These are phyloP conservation scores for Picea abies DNA, from an alignment of 83 land plant species.

Conservation along the genomic window DNA sequence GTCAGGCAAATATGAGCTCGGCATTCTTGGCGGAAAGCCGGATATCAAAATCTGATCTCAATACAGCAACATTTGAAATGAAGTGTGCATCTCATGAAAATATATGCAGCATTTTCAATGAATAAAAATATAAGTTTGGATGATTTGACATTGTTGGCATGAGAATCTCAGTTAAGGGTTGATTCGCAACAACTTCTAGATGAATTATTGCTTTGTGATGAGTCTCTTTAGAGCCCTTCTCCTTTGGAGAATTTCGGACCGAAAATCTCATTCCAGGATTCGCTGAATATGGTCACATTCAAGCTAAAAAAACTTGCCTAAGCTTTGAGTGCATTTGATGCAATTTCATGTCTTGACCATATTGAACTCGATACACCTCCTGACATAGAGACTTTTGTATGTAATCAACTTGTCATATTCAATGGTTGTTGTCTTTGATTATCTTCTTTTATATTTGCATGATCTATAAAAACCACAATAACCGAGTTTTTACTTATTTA, in stretches of 20 bases:
- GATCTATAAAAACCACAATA: no score
- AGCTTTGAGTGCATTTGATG: conserved; percentile 44
- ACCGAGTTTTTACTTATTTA: no score
- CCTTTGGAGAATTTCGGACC: not conserved
- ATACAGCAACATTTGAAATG: no score
- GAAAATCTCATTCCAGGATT: no score
- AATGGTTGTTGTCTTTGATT: not conserved
- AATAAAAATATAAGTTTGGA: conserved; percentile 12
- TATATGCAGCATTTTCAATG: no score
- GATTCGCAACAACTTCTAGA: conserved; percentile 64
- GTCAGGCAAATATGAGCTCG: no score
- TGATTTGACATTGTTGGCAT: conserved; percentile 54
- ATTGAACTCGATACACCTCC: conserved; percentile 60
- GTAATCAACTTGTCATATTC: not conserved
- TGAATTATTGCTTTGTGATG: conserved; percentile 50
- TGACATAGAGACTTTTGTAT: conserved; percentile 18
- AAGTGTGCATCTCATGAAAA: no score
- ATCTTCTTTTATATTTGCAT: not conserved
- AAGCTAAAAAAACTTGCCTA: conserved; percentile 35
- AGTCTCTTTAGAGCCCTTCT: conserved; percentile 57
- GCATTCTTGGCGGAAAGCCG: no score
- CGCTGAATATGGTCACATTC: conserved; percentile 28
- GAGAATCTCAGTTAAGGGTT: conserved; percentile 49
- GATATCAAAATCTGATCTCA: no score
- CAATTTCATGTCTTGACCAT: conserved; percentile 27